Percentiles rank a stretch among this genome's conserved stretches.
Conservation (phyloP, 139 green algal genomes). For the Dunaliella sp. region DNA sequence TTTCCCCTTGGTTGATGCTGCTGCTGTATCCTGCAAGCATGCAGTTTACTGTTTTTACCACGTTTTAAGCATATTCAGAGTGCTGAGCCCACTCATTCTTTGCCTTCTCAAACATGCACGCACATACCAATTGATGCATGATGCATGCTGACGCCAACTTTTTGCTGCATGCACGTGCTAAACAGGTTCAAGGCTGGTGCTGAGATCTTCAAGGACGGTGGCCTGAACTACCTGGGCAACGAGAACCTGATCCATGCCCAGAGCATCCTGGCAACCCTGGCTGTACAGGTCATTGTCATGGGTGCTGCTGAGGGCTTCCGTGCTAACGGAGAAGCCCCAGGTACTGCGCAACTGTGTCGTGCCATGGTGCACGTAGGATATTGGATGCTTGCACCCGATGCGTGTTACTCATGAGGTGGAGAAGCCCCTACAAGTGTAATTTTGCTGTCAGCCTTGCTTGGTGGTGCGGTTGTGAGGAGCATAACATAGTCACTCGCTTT, state of each 20-base stretch:
- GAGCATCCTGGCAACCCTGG: slow-evolving; percentile 86
- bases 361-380: too few relatives aligned
- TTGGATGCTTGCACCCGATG: too few relatives aligned
- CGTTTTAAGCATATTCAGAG: slow-evolving; percentile 52
- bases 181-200: slow-evolving; percentile 73
- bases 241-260: slow-evolving; percentile 82
- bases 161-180: neutral
- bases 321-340: slow-evolving; percentile 50
- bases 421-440: slow-evolving; percentile 27
- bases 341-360: too few relatives aligned
- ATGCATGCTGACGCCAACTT: neutral
- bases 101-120: neutral
- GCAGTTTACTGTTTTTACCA: slow-evolving; percentile 38
- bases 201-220: slow-evolving; percentile 66
- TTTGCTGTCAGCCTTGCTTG: neutral
- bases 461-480: neutral
- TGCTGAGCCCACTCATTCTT: neutral
- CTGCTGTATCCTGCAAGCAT: neutral
- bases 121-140: too few relatives aligned
- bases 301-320: slow-evolving; percentile 77
- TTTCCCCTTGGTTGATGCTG: neutral
- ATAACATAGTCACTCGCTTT: neutral
- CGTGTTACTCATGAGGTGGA: too few relatives aligned
- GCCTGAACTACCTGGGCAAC: slow-evolving; percentile 81
- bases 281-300: slow-evolving; percentile 82